A percentile compares a stretch with the other conserved stretches of the same genome.
Conservation (phyloP, 345 rosid species). For the Sapria himalayana region DNA sequence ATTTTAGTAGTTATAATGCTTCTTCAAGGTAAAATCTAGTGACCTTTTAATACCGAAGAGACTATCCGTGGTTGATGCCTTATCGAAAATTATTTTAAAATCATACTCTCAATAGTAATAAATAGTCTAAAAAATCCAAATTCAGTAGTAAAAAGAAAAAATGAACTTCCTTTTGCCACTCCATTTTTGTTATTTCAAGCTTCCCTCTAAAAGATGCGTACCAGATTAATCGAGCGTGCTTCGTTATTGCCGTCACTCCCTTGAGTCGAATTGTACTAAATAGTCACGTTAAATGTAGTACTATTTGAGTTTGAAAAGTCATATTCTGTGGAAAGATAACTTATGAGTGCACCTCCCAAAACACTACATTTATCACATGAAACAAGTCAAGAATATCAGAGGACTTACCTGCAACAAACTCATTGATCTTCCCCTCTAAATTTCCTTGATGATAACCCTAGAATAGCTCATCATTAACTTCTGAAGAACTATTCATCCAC, state of each 20-base stretch:
- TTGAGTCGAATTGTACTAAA: conserved; percentile 68
- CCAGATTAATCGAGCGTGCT: conserved; percentile 72
- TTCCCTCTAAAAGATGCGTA: conserved; percentile 17
- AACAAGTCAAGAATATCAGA: conserved; percentile 2
- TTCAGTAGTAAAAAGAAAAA: too few relatives aligned
- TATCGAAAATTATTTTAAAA: too few relatives aligned
- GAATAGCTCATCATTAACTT: conserved; percentile 52
- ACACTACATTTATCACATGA: conserved; percentile 2
- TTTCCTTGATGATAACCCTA: conserved; percentile 57
- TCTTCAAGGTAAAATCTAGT: too few relatives aligned
- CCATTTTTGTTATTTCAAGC: too few relatives aligned
- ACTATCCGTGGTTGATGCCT: too few relatives aligned
- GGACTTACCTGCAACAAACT: conserved; percentile 50
- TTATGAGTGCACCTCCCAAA: conserved; percentile 2
- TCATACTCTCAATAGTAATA: too few relatives aligned
- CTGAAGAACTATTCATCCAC: conserved; percentile 50
- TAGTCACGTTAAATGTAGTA: conserved; percentile 35
- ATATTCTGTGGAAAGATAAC: conserved; percentile 31
- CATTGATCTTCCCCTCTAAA: conserved; percentile 35
- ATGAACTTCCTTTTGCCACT: too few relatives aligned
- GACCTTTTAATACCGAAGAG: too few relatives aligned
- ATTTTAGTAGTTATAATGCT: too few relatives aligned
- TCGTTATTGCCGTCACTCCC: conserved; percentile 14
- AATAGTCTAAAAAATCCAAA: too few relatives aligned
- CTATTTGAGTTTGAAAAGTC: conserved; percentile 51